Percentiles rank a stretch among this genome's conserved stretches.
These are phyloP conservation scores for Chrysosporium keratinophilum DNA, from an alignment of 2,329 filamentous ascomycete genomes.

Conservation along the genomic window DNA sequence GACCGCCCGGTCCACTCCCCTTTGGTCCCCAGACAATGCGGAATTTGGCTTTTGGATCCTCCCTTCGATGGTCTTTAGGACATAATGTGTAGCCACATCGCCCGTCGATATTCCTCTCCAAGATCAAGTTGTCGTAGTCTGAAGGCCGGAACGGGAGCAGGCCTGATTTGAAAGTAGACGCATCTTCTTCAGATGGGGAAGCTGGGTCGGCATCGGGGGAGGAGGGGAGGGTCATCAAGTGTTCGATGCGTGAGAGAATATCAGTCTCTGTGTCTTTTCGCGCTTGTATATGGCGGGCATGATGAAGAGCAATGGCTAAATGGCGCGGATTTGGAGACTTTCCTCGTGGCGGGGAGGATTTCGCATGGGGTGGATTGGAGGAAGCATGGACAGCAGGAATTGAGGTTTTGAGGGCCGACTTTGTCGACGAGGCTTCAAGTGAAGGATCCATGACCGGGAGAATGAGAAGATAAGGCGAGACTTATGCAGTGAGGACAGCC, in stretches of 20 bases:
- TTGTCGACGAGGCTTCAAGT: conserved; percentile 29
- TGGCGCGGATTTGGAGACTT: conserved; percentile 34
- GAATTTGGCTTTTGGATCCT: conserved; percentile 52
- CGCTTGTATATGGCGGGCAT: conserved; percentile 71
- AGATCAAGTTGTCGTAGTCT: conserved; percentile 81
- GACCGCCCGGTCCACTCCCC: conserved; percentile 36
- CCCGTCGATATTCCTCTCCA: conserved; percentile 75
- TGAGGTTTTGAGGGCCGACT: conserved; percentile 54
- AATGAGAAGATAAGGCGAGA: not conserved
- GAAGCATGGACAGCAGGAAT: conserved; percentile 33
- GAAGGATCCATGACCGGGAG: not conserved
- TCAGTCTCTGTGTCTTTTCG: conserved; percentile 66
- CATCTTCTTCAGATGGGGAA: conserved; percentile 50
- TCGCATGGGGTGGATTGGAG: conserved; percentile 30
- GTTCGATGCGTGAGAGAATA: conserved; percentile 62
- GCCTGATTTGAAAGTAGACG: conserved; percentile 52
- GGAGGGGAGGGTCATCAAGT: conserved; percentile 56
- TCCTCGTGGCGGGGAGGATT: conserved; percentile 20
- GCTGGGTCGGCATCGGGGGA: conserved; percentile 42
- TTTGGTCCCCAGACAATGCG: conserved; percentile 52
- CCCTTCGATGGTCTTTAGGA: conserved; percentile 49
- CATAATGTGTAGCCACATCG: conserved; percentile 81
- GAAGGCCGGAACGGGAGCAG: conserved; percentile 68
- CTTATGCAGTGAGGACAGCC: not conserved
- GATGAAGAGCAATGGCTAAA: conserved; percentile 60